phyloP scores from a whole-genome alignment of 2,329 filamentous ascomycete species.

The Colletotrichum gloeosporioides region DNA sequence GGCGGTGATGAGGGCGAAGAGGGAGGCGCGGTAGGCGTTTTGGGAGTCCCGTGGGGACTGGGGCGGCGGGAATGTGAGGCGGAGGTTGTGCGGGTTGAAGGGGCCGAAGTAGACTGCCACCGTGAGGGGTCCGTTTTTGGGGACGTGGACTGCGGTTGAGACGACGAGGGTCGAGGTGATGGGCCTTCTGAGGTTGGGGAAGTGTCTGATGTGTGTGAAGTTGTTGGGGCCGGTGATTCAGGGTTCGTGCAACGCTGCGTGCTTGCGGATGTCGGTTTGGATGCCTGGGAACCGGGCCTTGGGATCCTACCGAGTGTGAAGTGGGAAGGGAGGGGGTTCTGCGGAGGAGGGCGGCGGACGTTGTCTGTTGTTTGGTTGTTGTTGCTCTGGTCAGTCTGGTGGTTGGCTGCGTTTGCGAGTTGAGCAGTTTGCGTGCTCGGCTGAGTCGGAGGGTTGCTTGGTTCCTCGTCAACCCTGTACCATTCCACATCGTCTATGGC shows the following conservation, averaged over 20 bases:
- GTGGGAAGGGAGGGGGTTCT: background rate
- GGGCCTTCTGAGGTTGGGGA: background rate
- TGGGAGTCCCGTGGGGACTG: background rate
- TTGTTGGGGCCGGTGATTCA: background rate
- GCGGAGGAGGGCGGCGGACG: background rate
- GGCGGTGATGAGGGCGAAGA: background rate
- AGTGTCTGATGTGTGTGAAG: background rate
- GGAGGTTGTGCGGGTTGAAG: background rate
- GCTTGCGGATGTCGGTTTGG: background rate
- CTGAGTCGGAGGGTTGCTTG: background rate
- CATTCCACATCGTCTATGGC: background rate
- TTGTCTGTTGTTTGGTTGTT: background rate
- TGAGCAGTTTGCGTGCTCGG: background rate
- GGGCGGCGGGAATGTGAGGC: background rate
- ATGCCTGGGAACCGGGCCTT: background rate
- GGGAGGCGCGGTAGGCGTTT: background rate
- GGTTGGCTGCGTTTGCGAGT: background rate
- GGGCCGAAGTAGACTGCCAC: background rate
- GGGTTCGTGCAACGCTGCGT: background rate
- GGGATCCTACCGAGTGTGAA: background rate
- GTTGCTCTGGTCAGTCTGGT: too few species aligned
- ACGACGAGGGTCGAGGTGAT: background rate
- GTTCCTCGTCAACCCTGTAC: background rate
- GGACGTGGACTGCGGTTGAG: background rate
- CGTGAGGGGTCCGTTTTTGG: rapidly evolving